These are phyloP conservation scores for Arctium lappa DNA, from an alignment of 129 eudicot genomes.

Conservation along the genomic window DNA sequence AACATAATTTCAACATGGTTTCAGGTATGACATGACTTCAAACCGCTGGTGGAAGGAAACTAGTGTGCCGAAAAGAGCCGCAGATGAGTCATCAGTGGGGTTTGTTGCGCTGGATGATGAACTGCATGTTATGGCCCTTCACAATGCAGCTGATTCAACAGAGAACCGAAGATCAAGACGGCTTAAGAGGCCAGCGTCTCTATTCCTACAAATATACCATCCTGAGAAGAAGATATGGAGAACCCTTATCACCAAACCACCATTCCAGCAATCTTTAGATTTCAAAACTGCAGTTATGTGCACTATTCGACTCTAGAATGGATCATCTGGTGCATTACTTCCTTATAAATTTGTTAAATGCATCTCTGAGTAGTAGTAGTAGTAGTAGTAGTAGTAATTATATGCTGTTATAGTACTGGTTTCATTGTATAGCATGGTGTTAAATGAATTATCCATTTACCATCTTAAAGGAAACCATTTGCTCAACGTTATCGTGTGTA, in stretches of 20 bases:
- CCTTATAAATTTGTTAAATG: neutral
- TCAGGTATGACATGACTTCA: constrained; percentile 72
- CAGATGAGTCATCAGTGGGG: constrained; percentile 59
- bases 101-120: constrained; percentile 67
- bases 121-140: constrained; percentile 54
- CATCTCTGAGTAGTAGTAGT: neutral
- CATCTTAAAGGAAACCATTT: neutral
- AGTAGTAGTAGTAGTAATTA: neutral
- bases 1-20: neutral
- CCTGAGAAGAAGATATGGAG: constrained; percentile 73
- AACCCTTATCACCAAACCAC: constrained; percentile 66
- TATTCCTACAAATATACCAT: constrained; percentile 66
- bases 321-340: constrained; percentile 5
- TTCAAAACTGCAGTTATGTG: constrained; percentile 81
- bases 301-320: constrained; percentile 59
- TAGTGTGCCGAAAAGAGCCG: constrained; percentile 58
- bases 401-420: constrained; percentile 2
- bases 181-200: constrained; percentile 51
- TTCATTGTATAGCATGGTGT: constrained; percentile 31
- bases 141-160: constrained; percentile 42
- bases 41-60: constrained; percentile 84
- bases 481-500: constrained; percentile 12
- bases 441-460: neutral
- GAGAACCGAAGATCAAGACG: constrained; percentile 57
- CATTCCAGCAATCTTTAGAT: constrained; percentile 56